Base-by-base conservation (phyloP, 1,139 yeast genomes). In the Martiniozyma asiatica region DNA sequence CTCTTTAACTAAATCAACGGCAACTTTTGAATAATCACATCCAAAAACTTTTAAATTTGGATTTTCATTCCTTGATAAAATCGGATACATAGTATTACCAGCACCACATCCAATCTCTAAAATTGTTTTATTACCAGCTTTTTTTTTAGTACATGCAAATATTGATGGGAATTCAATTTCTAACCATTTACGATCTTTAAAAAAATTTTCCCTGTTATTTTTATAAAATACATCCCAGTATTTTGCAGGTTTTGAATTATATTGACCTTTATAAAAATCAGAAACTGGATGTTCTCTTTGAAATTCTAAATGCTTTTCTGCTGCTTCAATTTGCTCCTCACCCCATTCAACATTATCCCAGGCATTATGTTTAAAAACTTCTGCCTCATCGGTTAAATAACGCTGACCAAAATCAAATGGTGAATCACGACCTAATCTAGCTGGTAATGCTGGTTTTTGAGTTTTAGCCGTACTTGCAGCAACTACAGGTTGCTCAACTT, bases 261-360 rank as follows among this genome's bases (percentile, higher is more conserved):
- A 89, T 33, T 75, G 59, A 21, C 66, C 64, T 56, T 81, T 84
- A 51, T 89, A 94, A 48, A 79, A 81, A 4, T 80, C 94, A 29
- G 72, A 64, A 11, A 92, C 98, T 0, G 97, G 97, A 33, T 64
- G 59, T 27, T 77, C 84, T 39, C 71, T 69, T 51, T 89, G 99
- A 41, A 73, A 69, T 10, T 69, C 58, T 18, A 89, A 79, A 53
- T 24, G 72, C 43, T 65, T 74, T 50, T 80, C 68, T 3, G 96
- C 95, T 42, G 77, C 73, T 14, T 62, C 53, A 18, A 76, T 58
- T 51, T 92, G 97, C 44, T 84, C 94, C 30, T 79, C 85, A 29
- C 94, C 97, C 95, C 96, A 87, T 49, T 85, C 95, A 14, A 85
- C 96, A 51, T 92, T 94, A 52, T 89, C 99, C 77, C 99, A 89